These are phyloP conservation scores for Colletotrichum cordylinicola DNA, from an alignment of 2,329 filamentous ascomycete genomes.

Conservation along the genomic window DNA sequence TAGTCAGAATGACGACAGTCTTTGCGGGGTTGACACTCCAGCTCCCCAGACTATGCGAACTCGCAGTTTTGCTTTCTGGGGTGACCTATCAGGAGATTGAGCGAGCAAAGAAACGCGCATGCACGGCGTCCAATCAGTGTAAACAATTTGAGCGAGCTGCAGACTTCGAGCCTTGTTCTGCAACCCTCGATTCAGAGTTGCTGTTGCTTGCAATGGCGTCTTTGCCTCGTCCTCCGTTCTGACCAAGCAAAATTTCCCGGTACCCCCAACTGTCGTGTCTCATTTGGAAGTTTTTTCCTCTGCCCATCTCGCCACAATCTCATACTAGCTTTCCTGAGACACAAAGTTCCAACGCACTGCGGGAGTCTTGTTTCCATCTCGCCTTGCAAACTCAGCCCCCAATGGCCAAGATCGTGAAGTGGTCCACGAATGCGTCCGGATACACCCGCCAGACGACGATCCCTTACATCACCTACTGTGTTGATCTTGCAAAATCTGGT, in stretches of 20 bases:
- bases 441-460: slow-evolving; percentile 2
- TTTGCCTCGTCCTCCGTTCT: neutral
- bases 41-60: slow-evolving; percentile 1
- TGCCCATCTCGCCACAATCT: neutral
- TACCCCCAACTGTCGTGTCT: neutral
- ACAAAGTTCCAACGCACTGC: neutral
- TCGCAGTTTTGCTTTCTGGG: neutral
- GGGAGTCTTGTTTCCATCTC: neutral
- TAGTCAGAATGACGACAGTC: slow-evolving; percentile 23
- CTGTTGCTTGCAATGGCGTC: neutral
- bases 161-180: neutral
- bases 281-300: neutral
- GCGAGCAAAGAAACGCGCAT: neutral
- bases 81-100: neutral
- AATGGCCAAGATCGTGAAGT: neutral
- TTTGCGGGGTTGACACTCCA: slow-evolving; percentile 15
- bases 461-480: slow-evolving; percentile 12
- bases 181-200: neutral
- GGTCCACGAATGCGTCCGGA: slow-evolving; percentile 4
- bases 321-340: neutral
- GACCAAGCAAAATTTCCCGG: neutral
- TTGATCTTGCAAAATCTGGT: neutral
- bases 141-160: neutral
- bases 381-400: neutral
- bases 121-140: neutral